Percentiles rank a stretch among this genome's conserved stretches.
Evolutionary conservation across 1,139 yeast genomes (phyloP).

Genomic region (Diutina pseudorugosa): DNA sequence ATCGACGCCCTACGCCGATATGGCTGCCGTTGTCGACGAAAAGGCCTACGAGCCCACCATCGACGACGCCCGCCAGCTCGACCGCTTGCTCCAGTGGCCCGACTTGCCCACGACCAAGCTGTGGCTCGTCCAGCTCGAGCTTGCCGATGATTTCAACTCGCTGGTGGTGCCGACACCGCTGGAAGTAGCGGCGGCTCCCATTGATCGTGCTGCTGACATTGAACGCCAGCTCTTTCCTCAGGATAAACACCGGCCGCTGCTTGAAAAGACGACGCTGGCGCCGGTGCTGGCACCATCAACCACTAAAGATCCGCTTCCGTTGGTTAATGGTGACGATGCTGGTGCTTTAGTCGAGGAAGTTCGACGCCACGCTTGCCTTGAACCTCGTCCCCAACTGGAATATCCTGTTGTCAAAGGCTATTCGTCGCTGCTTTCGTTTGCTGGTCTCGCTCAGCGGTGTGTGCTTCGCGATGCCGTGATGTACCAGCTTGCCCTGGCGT

Average conservation of each 20-base stretch:
- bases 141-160: conserved; percentile 45
- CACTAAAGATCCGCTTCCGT: not conserved
- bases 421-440: not conserved
- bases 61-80: conserved; percentile 12
- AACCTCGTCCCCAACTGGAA: not conserved
- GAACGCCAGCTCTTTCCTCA: not conserved
- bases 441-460: not conserved
- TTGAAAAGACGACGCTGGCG: not conserved
- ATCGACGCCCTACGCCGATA: conserved; percentile 10
- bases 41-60: conserved; percentile 61
- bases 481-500: not conserved
- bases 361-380: not conserved
- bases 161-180: conserved; percentile 20
- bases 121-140: conserved; percentile 53
- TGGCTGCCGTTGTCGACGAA: conserved; percentile 38
- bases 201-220: not conserved
- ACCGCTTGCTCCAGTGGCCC: conserved; percentile 20
- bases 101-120: conserved; percentile 37
- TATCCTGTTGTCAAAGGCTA: not conserved
- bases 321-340: not conserved
- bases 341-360: not conserved
- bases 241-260: not conserved
- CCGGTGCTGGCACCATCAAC: not conserved
- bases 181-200: not conserved
- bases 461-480: not conserved